Percentiles rank a stretch among this genome's conserved stretches.
Evolutionary conservation across 2,329 filamentous ascomycete genomes (phyloP).

Genomic region (Nannizzia gypsea): DNA sequence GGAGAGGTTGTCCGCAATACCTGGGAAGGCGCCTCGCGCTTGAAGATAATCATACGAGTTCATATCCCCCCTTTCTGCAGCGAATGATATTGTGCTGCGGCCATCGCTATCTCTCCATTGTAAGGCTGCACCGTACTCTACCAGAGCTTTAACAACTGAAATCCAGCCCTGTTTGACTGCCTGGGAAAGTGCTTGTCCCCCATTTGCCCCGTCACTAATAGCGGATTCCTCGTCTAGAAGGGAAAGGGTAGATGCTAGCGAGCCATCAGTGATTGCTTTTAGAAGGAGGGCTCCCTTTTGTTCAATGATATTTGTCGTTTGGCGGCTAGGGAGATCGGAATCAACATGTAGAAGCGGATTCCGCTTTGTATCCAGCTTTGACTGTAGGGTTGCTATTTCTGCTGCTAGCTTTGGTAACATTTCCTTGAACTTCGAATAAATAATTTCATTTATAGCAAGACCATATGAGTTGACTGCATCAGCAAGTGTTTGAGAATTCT

Average conservation of each 20-base stretch:
- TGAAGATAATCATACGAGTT: background rate
- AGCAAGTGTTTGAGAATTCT: background rate
- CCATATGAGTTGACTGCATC: background rate
- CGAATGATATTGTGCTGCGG: background rate
- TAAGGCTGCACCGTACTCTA: background rate
- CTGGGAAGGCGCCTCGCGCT: background rate
- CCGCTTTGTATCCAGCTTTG: background rate
- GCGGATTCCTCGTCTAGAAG: background rate
- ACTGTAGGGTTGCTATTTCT: background rate
- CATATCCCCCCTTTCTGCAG: background rate
- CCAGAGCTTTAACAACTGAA: background rate
- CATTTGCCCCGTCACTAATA: background rate
- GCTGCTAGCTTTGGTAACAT: background rate
- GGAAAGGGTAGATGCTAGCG: background rate
- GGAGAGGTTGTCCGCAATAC: background rate
- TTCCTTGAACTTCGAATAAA: background rate
- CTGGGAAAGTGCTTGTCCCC: background rate
- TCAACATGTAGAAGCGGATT: background rate
- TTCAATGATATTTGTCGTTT: background rate
- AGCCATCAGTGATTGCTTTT: background rate
- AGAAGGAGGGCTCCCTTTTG: background rate
- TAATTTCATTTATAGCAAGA: too few species aligned
- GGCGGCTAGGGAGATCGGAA: background rate
- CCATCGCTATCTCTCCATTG: background rate
- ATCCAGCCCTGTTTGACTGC: background rate